Evolutionary conservation across 78 protist genomes (phyloP), one percentile per base, ranked within the genome.

Genomic region (Dictyostelium brefeldianum): DNA sequence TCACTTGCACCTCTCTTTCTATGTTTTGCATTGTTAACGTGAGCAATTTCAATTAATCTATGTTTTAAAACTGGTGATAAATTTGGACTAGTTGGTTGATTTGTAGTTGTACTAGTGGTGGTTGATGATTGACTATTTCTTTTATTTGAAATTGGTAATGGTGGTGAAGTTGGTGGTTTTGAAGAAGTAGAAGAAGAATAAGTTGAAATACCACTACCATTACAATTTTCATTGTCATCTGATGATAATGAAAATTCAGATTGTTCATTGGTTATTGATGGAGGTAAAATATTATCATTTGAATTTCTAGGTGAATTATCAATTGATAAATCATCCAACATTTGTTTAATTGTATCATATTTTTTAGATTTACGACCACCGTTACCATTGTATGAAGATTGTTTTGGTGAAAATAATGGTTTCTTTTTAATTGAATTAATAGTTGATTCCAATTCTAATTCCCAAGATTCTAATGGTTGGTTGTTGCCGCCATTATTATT

Each of bases 1-100:
- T 65, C 57, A 56, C 91, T 83, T 3, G 75, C 41, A 27, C 91
- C 91, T 36, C 91, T 74, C 48, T 73, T 83, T 83, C 91, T 50
- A 15, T 48, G 31, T 69, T 54, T 81, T 4, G 80, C 80, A 50
- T 69, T 69, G 9, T 69, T 64, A 1, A 71, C 69, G 3, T 81
- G 89, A 3, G 89, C 83, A 5, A 78, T 36, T 54, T 78, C 83
- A 15, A 78, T n/a, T 78, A 78, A 53, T 78, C 50, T 48, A 31
- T 78, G 22, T 41, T 54, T 78, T 48, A 31, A 78, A 50, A 50
- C 83, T 78, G 83, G 83, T 54, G 83, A 78, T 11, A 78, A 9
- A 48, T 46, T 41, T 70, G 78, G 53, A 70, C 78, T 41, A 20
- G 53, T 22, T 5, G 78, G 47, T 59, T n/a, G 69, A 18, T 2